phyloP scores from a whole-genome alignment of 1,139 yeast genomes.

The Keqinozyma sinolaborantium region DNA sequence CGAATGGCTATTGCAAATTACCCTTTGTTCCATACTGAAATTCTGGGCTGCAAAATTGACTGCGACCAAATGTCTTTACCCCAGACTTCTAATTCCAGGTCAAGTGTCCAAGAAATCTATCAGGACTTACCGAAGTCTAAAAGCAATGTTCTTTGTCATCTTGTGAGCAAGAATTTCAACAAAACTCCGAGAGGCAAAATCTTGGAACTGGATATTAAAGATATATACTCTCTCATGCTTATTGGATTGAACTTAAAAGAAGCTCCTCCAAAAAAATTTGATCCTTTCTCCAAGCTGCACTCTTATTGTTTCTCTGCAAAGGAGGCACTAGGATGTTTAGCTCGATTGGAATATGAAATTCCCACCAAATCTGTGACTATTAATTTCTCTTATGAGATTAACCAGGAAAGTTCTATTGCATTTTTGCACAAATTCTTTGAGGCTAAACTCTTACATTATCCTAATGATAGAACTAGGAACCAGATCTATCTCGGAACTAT shows the following conservation, averaged over 20 bases:
- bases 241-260: constrained; percentile 43
- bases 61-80: no score
- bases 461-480: constrained; percentile 65
- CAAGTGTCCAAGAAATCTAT: no score
- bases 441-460: constrained; percentile 72
- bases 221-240: constrained; percentile 51
- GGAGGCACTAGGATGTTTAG: constrained; percentile 53
- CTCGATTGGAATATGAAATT: constrained; percentile 43
- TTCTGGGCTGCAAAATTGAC: no score
- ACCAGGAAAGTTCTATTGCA: constrained; percentile 45
- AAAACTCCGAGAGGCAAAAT: constrained; percentile 51
- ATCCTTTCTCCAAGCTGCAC: constrained; percentile 16
- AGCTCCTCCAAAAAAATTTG: constrained; percentile 5
- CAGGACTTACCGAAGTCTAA: no score
- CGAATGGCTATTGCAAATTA: no score
- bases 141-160: constrained; percentile 8
- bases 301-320: constrained; percentile 55
- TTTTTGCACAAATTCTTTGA: constrained; percentile 55
- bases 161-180: constrained; percentile 14
- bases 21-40: no score
- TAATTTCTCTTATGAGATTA: constrained; percentile 58
- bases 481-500: constrained; percentile 17
- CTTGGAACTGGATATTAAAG: constrained; percentile 54
- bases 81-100: no score
- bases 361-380: constrained; percentile 52